These are phyloP conservation scores for Ulota crispa DNA, from an alignment of 225 moss, liverwort and hornwort genomes.

Conservation along the genomic window DNA sequence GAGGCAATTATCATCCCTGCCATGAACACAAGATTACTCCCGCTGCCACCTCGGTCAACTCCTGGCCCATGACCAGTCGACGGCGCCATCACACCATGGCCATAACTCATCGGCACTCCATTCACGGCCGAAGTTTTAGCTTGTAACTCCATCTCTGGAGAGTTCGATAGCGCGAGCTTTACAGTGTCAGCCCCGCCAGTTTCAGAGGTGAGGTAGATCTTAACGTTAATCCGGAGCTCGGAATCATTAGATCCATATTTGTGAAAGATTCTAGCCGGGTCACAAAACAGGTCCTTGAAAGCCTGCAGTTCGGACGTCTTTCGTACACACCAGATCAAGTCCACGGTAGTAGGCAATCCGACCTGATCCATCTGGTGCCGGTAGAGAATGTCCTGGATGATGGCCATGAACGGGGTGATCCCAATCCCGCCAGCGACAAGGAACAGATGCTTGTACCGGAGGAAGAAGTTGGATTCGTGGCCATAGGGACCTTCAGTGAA, in stretches of 20 bases:
- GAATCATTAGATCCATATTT: slow-evolving; percentile 26
- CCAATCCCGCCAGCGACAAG: slow-evolving; percentile 74
- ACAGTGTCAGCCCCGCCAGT: not conserved
- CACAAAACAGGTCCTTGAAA: slow-evolving; percentile 29
- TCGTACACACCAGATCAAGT: slow-evolving; percentile 51
- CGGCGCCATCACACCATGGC: not conserved
- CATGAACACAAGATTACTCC: slow-evolving; percentile 30
- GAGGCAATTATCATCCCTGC: slow-evolving; percentile 32
- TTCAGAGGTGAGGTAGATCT: slow-evolving; percentile 38
- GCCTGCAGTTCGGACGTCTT: slow-evolving; percentile 33
- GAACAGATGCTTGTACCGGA: slow-evolving; percentile 53
- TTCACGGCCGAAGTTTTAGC: too few species aligned
- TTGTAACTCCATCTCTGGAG: not conserved
- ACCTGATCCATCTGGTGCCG: slow-evolving; percentile 35
- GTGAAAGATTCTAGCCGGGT: slow-evolving; percentile 29
- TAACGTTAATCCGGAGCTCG: slow-evolving; percentile 39
- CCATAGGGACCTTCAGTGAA: slow-evolving; percentile 70
- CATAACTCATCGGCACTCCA: not conserved
- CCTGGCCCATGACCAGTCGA: not conserved
- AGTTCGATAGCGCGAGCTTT: not conserved
- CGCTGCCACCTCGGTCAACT: slow-evolving; percentile 15
- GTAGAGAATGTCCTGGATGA: slow-evolving; percentile 43
- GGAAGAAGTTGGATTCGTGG: slow-evolving; percentile 50
- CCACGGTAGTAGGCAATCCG: slow-evolving; percentile 37
- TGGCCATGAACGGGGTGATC: slow-evolving; percentile 59